Conservation (phyloP, 2,329 filamentous ascomycete genomes). For the Thelonectria discophora region DNA sequence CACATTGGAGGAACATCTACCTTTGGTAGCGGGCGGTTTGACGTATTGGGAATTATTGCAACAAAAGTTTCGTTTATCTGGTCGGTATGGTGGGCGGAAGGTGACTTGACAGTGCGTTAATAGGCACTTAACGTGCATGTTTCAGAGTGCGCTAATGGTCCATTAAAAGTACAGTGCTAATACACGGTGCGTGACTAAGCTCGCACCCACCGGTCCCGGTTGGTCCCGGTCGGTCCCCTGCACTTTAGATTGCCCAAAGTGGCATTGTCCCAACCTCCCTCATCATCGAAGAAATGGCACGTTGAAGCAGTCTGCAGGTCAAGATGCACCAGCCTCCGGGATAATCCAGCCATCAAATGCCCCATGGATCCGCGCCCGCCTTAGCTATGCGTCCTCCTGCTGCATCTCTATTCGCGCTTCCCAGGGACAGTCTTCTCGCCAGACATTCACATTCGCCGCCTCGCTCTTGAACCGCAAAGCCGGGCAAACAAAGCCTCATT, state of each 20-base stretch:
- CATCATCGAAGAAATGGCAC: background rate
- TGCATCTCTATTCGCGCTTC: slow-evolving; percentile 21
- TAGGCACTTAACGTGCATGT: too few species aligned
- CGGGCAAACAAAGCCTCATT: background rate
- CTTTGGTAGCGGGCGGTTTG: background rate
- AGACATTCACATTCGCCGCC: background rate
- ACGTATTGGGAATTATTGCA: background rate
- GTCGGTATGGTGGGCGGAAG: too few species aligned
- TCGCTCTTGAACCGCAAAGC: slow-evolving; percentile 9
- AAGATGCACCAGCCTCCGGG: slow-evolving; percentile 6
- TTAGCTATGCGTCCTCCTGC: slow-evolving; percentile 43
- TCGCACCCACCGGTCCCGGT: background rate
- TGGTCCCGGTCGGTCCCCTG: background rate
- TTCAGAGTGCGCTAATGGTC: background rate
- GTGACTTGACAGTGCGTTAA: too few species aligned
- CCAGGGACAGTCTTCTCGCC: slow-evolving; percentile 24
- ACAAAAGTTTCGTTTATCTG: background rate
- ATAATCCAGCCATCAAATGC: slow-evolving; percentile 24
- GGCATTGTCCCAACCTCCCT: slow-evolving; percentile 8
- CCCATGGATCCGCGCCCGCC: slow-evolving; percentile 32
- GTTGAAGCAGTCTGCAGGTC: background rate
- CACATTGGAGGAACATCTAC: slow-evolving; percentile 18
- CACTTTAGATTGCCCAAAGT: background rate
- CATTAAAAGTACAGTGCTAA: background rate
- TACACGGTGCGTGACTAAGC: background rate